These are phyloP conservation scores for Paecilomyces fulvus DNA, from an alignment of 2,329 filamentous ascomycete species.

Conservation along the genomic window DNA sequence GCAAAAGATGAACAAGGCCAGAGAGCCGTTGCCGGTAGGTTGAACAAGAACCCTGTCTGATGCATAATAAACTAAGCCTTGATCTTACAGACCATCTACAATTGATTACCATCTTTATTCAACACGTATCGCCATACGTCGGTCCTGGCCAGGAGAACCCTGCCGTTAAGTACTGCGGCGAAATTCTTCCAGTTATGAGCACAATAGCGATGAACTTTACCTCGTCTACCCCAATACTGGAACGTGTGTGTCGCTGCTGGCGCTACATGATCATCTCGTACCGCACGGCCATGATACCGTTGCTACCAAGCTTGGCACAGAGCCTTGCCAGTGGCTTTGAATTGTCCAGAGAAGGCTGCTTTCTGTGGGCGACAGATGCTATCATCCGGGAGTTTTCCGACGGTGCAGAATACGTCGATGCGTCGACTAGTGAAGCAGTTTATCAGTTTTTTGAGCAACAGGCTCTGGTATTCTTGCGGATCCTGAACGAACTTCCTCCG, in stretches of 20 bases:
- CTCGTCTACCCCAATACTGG: slow-evolving; percentile 77
- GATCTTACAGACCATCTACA: slow-evolving; percentile 66
- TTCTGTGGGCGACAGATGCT: slow-evolving; percentile 95
- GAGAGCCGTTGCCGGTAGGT: slow-evolving; percentile 68
- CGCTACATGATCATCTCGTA: slow-evolving; percentile 96
- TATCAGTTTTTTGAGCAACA: slow-evolving; percentile 94
- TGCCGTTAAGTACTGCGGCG: slow-evolving; percentile 90
- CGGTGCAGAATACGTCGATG: slow-evolving; percentile 74
- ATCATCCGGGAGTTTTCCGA: slow-evolving; percentile 94
- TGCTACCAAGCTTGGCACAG: slow-evolving; percentile 77
- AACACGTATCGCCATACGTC: slow-evolving; percentile 67
- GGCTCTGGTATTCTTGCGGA: slow-evolving; percentile 78
- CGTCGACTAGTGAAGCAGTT: slow-evolving; percentile 74
- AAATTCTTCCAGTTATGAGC: slow-evolving; percentile 80
- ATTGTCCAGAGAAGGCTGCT: slow-evolving; percentile 82
- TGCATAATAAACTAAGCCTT: slow-evolving; percentile 2
- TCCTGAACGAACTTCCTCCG: slow-evolving; percentile 74
- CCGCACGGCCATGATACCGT: slow-evolving; percentile 74
- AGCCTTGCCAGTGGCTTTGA: slow-evolving; percentile 81
- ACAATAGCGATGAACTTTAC: slow-evolving; percentile 84
- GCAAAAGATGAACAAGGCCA: slow-evolving; percentile 77
- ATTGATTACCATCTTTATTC: slow-evolving; percentile 82
- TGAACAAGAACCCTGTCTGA: background rate
- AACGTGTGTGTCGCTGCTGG: slow-evolving; percentile 92
- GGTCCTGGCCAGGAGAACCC: slow-evolving; percentile 68